Conservation (phyloP, 148 eudicot genomes). For the Chenopodium album region DNA sequence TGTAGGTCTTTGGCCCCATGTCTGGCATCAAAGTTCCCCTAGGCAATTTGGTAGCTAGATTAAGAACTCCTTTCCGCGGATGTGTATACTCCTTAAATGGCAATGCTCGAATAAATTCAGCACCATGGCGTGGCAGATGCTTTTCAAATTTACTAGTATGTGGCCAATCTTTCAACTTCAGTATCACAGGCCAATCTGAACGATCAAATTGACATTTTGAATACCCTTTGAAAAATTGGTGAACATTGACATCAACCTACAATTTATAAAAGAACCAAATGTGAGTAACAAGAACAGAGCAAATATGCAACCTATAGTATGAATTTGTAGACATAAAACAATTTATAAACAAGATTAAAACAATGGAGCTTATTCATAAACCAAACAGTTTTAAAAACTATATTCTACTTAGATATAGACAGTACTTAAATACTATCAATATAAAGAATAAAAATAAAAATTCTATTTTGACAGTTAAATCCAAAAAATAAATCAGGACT, state of each 20-base stretch:
- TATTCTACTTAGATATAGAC: neutral
- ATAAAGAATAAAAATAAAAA: too few relatives aligned
- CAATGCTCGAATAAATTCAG: conserved; percentile 61
- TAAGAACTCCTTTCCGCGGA: conserved; percentile 47
- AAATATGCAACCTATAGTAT: neutral
- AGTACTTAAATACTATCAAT: neutral
- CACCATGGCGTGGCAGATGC: conserved; percentile 63
- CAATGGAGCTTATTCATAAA: neutral
- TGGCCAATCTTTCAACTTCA: conserved; percentile 77
- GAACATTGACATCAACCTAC: conserved; percentile 57
- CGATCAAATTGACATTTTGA: conserved; percentile 24
- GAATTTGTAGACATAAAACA: too few relatives aligned
- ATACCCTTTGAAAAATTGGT: conserved; percentile 57
- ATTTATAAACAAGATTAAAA: neutral
- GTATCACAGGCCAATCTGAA: conserved; percentile 49
- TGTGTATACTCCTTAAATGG: conserved; percentile 74
- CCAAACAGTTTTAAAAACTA: too few relatives aligned
- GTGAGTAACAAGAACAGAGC: neutral
- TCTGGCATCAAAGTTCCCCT: conserved; percentile 43
- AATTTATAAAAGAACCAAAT: neutral
- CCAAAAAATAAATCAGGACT: neutral
- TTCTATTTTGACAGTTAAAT: neutral
- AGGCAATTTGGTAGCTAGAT: conserved; percentile 54
- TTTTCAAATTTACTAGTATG: conserved; percentile 48
- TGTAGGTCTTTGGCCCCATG: conserved; percentile 69